Base-by-base conservation (phyloP, 1,284 basidiomycete genomes). In the Takashimella koratensis region DNA sequence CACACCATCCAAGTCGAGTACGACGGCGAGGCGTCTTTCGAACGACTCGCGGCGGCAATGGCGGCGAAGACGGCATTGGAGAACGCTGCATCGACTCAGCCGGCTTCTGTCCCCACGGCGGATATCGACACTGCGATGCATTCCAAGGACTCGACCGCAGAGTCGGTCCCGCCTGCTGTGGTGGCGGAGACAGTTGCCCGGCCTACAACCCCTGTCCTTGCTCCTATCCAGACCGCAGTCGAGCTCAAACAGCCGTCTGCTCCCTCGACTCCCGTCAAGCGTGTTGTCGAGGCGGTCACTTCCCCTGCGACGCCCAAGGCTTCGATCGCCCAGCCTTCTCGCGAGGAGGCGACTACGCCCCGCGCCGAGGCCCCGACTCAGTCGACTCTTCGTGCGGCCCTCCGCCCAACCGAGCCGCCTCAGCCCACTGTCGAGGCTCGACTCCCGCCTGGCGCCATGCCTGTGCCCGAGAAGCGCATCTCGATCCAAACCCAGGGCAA, bases 1-100 rank as follows among this genome's bases (percentile, higher is more conserved):
- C 90, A 95, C 75, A 95, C 92, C 2, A 90, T 95, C 41, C 91
- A 96, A 73, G 86, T 96, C 52, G 92, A 95, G 71, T 93, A 93
- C 63, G 86, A 86, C 41, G 66, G 64, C 19, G 71, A 74, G 16
- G 66, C 30, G 16, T 36, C 30, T 8, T 36, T 8, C 30, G 30
- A 36, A 16, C 30, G 16, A 8, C 30, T 36, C 10, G 8, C 30
- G 10, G 16, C 30, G 10, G 8, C 30, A 36, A 8, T 36, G 16
- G 30, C 30, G 8, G 30, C 30, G 8, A 36, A 36, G 30, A 36
- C 8, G 16, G 30, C 30, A 8, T 8, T 8, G 16, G 30, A 36
- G 30, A 16, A 36, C 10, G 16, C 30, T 8, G 10, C 30, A 36
- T 8, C 30, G 8, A 16, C 30, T 16, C 8, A 8, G 8, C 30